Conservation (phyloP, 768 basidiomycete species). For the Xerocomus potaroensis region DNA sequence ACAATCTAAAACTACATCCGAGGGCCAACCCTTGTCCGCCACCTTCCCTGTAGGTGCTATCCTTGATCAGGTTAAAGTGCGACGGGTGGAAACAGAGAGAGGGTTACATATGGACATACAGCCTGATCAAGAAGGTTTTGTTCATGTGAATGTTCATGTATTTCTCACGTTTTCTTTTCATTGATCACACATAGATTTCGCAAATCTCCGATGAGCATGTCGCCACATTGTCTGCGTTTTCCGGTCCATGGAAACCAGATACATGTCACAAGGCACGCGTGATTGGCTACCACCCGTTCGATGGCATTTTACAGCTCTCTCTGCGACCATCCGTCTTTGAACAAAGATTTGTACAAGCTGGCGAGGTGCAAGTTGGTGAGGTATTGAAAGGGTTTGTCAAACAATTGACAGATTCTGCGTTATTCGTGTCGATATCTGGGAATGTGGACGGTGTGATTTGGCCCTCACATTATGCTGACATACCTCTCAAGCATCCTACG, state of each 20-base stretch:
- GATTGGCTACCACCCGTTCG: conserved; percentile 77
- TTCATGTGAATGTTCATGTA: conserved; percentile 62
- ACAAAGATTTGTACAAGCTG: conserved; percentile 80
- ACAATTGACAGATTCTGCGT: conserved; percentile 68
- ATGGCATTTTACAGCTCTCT: conserved; percentile 86
- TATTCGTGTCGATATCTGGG: conserved; percentile 85
- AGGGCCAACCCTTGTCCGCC: conserved; percentile 39
- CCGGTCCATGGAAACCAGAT: conserved; percentile 76
- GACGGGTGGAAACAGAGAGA: conserved; percentile 72
- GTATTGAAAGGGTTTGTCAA: conserved; percentile 85
- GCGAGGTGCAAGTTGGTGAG: conserved; percentile 82
- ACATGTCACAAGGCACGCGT: conserved; percentile 84
- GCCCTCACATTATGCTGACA: conserved; percentile 95
- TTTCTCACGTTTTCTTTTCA: not conserved
- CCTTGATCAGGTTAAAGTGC: conserved; percentile 69
- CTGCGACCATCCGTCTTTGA: conserved; percentile 78
- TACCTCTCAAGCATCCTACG: conserved; percentile 88
- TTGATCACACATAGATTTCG: conserved; percentile 63
- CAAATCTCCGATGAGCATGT: conserved; percentile 89
- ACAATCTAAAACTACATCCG: conserved; percentile 34
- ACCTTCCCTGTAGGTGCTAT: conserved; percentile 71
- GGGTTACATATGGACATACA: conserved; percentile 71
- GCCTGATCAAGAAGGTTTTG: conserved; percentile 68
- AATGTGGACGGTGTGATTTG: conserved; percentile 90
- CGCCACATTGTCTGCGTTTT: conserved; percentile 62